Conservation (phyloP, 345 rosid genomes). For the Linum trigynum region DNA sequence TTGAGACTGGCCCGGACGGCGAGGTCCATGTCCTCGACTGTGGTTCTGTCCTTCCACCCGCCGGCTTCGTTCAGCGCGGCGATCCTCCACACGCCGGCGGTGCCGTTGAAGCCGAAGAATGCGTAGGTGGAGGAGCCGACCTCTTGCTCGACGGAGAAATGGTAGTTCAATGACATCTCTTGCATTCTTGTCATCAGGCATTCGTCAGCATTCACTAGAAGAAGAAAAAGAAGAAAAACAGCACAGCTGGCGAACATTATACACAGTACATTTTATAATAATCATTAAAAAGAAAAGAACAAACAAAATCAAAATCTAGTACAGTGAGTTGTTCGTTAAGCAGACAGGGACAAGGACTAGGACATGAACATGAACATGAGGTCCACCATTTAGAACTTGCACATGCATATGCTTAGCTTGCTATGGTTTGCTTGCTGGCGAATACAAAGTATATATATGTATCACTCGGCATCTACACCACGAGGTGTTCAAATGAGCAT, state of each 20-base stretch:
- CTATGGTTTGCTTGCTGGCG: not conserved
- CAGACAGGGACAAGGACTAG: slow-evolving; percentile 19
- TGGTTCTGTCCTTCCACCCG: slow-evolving; percentile 98
- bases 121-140: slow-evolving; percentile 91
- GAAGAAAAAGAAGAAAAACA: slow-evolving; percentile 5
- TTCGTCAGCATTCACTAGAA: slow-evolving; percentile 81
- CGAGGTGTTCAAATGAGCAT: not conserved
- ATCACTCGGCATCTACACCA: not conserved
- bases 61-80: slow-evolving; percentile 87
- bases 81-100: slow-evolving; percentile 96
- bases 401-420: slow-evolving; percentile 33
- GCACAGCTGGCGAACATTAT: slow-evolving; percentile 23
- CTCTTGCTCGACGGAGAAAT: slow-evolving; percentile 92
- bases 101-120: slow-evolving; percentile 97
- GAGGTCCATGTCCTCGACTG: slow-evolving; percentile 97
- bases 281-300: not conserved
- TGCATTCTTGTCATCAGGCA: slow-evolving; percentile 98
- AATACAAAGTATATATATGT: not conserved
- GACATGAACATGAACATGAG: slow-evolving; percentile 5
- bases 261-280: not conserved
- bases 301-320: not conserved
- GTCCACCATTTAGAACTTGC: slow-evolving; percentile 31
- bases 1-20: slow-evolving; percentile 96
- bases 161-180: slow-evolving; percentile 95
- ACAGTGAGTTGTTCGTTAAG: not conserved